Base-by-base conservation (phyloP, 2,329 filamentous ascomycete genomes). In the Penicillium sp. region DNA sequence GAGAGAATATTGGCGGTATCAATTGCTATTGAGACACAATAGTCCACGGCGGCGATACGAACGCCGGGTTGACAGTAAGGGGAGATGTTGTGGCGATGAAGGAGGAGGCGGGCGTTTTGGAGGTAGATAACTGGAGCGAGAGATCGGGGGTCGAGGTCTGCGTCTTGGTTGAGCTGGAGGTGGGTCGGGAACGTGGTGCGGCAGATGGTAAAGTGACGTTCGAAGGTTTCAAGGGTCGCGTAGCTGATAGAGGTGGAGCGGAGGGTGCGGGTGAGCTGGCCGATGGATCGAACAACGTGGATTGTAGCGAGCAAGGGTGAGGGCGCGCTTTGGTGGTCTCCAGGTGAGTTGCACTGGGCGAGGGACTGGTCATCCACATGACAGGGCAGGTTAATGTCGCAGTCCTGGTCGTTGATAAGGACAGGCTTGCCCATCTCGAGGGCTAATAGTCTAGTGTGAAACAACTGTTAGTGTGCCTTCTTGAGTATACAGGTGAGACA, bases 81-180 rank as follows among this genome's bases (percentile, higher is more conserved):
- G 0, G 87, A 88, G 9, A 98, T 82, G 69, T 98, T 97, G 69
- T 96, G 92, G 43, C 95, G 87, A 75, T 96, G 91, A 9, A 99
- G 84, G 39, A 95, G 81, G 33, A 97, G 84, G n/a, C 92, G 89
- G 16, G 89, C 88, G 60, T 91, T 90, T 60, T 96, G 88, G 9
- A 98, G 84, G 69, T 91, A 88, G 35, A 90, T 84, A 9, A 96
- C 81, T 0, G 92, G 90, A 27, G 87, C 85, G 14, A 98, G 81
- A 41, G 89, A 87, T 54, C 88, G 84, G 9, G 91, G 87, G 59
- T 95, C 88, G 43, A 97, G 81, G 7, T 87, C 82, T 7, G 87
- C 84, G 33, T 84, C 81, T 60, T 87, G 88, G 16, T 84, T 80
- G 2, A 88, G 84, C 58, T 91, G 88, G 70, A 90, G 92, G 4